Evolutionary conservation across 768 basidiomycete genomes (phyloP), one percentile per base, ranked within the genome.

Genomic region (Tubosaeta sp.): DNA sequence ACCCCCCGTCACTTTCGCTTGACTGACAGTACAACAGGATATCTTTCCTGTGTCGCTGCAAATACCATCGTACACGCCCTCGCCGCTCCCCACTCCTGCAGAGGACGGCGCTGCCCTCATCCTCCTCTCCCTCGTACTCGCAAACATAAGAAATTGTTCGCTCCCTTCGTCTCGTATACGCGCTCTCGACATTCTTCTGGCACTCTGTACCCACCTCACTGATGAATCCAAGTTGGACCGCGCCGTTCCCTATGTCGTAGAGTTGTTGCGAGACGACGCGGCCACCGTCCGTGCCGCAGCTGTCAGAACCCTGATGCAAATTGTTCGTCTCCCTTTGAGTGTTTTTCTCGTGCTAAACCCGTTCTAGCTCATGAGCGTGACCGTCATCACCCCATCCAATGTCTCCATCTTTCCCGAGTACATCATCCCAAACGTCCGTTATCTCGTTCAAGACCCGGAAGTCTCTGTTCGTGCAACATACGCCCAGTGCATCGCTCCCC

Each of bases 141-240:
- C 94, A 14, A 94, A 94, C 59, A 80, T 97, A 21, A 82, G 96
- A 31, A 94, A 93, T 58, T 95, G 90, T 60, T 71, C 76, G 10
- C 76, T 92, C 0, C 91, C 95, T 0, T 87, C 87, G 22, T 94
- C 92, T 18, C 92, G 92, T 68, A 71, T 94, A 21, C 84, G 81
- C 31, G 90, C 87, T 1, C 69, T 98, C 42, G 93, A 97, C 59
- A 77, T 95, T 5, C 86, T 96, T 49, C 76, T 96, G 22, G 89
- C 90, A 1, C 73, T 98, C 14, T 78, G 82, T 8, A 78, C 80
- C 11, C 87, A 88, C 59, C 74, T 98, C 31, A 91, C 91, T 0
- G 96, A 98, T 61, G 96, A 97, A 67, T 92, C 94, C 3, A 94
- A 94, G 65, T 71, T 97, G 46, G 96, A 99, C 64, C 82, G 94